A percentile compares a stretch with the other conserved stretches of the same genome.
phyloP scores from a whole-genome alignment of 2,329 filamentous ascomycete species.

The Colletotrichum liriopes region DNA sequence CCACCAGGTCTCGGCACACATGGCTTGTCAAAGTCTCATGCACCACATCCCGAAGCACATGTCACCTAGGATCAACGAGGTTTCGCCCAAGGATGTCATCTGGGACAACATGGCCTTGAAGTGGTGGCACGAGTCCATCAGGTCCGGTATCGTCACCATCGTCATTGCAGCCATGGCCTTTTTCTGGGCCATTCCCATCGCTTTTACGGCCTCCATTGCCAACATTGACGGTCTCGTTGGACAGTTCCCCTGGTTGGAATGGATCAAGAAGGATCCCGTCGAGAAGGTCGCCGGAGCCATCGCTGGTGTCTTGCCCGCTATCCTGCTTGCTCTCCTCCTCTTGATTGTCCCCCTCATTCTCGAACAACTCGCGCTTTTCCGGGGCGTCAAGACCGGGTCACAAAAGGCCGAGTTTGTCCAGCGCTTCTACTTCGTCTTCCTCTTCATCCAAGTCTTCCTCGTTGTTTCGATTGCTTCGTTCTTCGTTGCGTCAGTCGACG shows the following conservation, averaged over 20 bases:
- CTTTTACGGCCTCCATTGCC: constrained; percentile 87
- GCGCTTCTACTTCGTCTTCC: constrained; percentile 91
- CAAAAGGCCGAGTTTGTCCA: constrained; percentile 88
- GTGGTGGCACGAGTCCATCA: constrained; percentile 92
- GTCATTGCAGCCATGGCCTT: constrained; percentile 83
- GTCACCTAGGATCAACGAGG: constrained; percentile 92
- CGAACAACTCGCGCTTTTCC: constrained; percentile 78
- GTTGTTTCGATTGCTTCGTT: constrained; percentile 90
- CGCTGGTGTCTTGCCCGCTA: constrained; percentile 88
- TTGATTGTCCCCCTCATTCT: constrained; percentile 87
- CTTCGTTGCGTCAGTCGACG: constrained; percentile 74
- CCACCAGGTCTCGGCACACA: constrained; percentile 95
- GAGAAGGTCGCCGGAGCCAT: constrained; percentile 76
- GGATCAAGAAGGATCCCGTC: constrained; percentile 74
- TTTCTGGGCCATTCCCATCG: constrained; percentile 91
- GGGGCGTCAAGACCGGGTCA: constrained; percentile 87
- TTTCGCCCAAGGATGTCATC: constrained; percentile 91
- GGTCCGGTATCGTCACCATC: constrained; percentile 75
- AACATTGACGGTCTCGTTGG: constrained; percentile 81
- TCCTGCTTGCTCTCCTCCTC: constrained; percentile 83
- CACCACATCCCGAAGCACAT: constrained; percentile 95
- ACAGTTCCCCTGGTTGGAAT: constrained; percentile 78
- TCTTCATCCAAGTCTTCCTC: constrained; percentile 95
- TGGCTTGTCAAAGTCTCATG: constrained; percentile 94
- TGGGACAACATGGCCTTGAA: constrained; percentile 98